A percentile compares a stretch with the other conserved stretches of the same genome.
phyloP scores from a whole-genome alignment of 1,139 yeast genomes.

The Taiozyma sp. region DNA sequence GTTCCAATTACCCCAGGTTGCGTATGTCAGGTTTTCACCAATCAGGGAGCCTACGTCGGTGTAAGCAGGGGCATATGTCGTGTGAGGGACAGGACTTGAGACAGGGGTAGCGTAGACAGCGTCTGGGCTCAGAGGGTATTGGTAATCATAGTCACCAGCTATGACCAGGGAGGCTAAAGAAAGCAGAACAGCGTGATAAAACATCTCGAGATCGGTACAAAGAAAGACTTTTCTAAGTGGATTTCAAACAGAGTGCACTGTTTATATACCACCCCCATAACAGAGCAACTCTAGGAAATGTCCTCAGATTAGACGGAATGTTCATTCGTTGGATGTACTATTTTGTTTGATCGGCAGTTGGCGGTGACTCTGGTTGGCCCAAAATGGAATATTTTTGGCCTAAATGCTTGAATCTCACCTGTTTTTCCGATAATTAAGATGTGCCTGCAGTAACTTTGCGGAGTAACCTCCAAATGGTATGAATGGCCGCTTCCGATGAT shows the following conservation, averaged over 20 bases:
- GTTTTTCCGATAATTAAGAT: not conserved
- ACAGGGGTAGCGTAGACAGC: not conserved
- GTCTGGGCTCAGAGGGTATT: not conserved
- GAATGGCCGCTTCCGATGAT: not conserved
- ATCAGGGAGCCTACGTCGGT: not conserved
- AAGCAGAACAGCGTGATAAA: not conserved
- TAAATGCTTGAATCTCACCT: not conserved
- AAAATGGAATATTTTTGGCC: too few relatives aligned
- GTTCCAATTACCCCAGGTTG: conserved; percentile 1
- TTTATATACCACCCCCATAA: not conserved
- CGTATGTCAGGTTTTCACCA: not conserved
- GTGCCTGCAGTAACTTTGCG: not conserved
- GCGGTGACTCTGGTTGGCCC: not conserved
- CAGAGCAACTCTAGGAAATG: not conserved
- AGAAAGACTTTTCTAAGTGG: not conserved
- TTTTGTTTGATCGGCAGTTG: not conserved
- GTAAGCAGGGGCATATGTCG: not conserved
- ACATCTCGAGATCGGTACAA: not conserved
- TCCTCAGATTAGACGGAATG: not conserved
- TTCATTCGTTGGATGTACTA: not conserved
- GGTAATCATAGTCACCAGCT: not conserved
- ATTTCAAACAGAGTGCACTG: not conserved
- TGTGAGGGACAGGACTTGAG: not conserved
- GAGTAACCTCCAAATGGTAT: not conserved
- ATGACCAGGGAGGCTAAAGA: not conserved